Base-by-base conservation (phyloP, 2,329 filamentous ascomycete species). In the Ophiobolus disseminans region DNA sequence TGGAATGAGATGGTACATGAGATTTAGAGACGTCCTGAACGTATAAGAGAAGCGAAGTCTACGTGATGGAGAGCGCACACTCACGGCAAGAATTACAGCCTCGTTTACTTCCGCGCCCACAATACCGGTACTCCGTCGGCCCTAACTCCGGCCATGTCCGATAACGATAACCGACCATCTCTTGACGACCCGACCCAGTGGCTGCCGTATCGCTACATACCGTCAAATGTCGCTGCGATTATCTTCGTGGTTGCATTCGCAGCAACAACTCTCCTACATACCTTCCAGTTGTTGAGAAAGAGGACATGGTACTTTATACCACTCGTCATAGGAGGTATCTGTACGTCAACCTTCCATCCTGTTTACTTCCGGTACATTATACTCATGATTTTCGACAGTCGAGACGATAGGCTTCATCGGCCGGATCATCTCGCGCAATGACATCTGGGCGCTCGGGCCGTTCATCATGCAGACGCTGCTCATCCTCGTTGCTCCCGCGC, bases 301-400 rank as follows among this genome's bases (percentile, higher is more conserved):
- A 67, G 72, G 25, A 76, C 76, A 1, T 82, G 78, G 77, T 82
- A 78, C 55, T 78, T 81, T 53, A 75, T 80, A 5, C 77, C 81
- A 0, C 78, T 83, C 31, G 52, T 80, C 3, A 59, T 83, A 16
- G 80, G 80, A n/a, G 77, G 78, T 13, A 40, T 76, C 9, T 82
- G 80, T 82, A 70, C 45, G 57, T 37, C 20, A 20, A n/a, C n/a
- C 26, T 20, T 19, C n/a, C n/a, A n/a, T n/a, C n/a, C n/a, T n/a
- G n/a, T n/a, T n/a, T n/a, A n/a, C n/a, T n/a, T n/a, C n/a, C n/a
- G n/a, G n/a, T n/a, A n/a, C n/a, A n/a, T n/a, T n/a, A n/a, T n/a
- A n/a, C n/a, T n/a, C n/a, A n/a, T n/a, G 10, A 16, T 8, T 17
- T 19, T 13, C 19, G 17, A 19, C 17, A 61, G 79, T 82, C 48